Conservation (phyloP, 139 green algal genomes). For the Edaphochlamys debaryana region DNA sequence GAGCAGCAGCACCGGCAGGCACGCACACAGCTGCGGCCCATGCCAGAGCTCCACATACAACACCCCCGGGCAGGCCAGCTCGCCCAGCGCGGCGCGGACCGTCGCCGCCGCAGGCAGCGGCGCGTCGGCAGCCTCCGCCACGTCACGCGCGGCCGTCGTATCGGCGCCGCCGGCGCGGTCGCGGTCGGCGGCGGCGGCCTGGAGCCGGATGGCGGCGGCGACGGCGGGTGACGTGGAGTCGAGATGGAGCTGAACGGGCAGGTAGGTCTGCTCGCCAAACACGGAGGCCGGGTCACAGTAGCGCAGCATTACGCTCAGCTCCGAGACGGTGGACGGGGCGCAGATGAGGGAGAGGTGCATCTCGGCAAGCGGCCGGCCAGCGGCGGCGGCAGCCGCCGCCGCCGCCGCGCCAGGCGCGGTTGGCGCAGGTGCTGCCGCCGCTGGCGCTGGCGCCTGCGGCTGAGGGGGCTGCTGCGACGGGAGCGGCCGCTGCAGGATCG, state of each 20-base stretch:
- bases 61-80: slow-evolving; percentile 16
- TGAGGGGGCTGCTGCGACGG: too few species aligned
- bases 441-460: too few species aligned
- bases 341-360: slow-evolving; percentile 25
- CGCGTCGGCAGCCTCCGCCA: neutral
- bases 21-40: slow-evolving; percentile 29
- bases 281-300: slow-evolving; percentile 28
- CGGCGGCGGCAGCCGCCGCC: neutral
- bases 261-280: slow-evolving; percentile 36
- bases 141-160: slow-evolving; percentile 31
- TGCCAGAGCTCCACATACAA: slow-evolving; percentile 47
- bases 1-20: slow-evolving; percentile 38
- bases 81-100: slow-evolving; percentile 10
- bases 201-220: slow-evolving; percentile 26
- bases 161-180: slow-evolving; percentile 17
- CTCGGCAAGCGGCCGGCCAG: neutral
- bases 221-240: slow-evolving; percentile 31
- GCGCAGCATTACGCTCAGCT: slow-evolving; percentile 32
- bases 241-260: slow-evolving; percentile 38
- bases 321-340: slow-evolving; percentile 2
- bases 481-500: neutral
- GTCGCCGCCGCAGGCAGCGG: slow-evolving; percentile 17
- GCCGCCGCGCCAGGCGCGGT: neutral
- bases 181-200: slow-evolving; percentile 20
- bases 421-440: too few species aligned